These are phyloP conservation scores for Aspergillus aculeatus DNA, from an alignment of 2,329 filamentous ascomycete genomes.

Conservation along the genomic window DNA sequence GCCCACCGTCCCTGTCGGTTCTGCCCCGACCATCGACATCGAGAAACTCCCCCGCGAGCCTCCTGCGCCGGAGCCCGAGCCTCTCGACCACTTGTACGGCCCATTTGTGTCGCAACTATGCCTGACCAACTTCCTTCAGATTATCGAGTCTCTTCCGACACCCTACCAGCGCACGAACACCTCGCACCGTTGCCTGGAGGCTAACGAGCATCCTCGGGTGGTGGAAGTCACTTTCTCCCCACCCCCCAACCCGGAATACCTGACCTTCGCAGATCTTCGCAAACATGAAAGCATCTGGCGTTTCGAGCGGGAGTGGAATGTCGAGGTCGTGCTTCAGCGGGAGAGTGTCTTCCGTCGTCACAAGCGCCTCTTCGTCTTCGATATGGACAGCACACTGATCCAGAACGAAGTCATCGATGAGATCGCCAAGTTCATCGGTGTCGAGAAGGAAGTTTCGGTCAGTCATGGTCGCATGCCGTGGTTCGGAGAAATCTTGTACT, in stretches of 20 bases:
- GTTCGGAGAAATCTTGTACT: background rate
- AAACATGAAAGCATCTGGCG: slow-evolving; percentile 79
- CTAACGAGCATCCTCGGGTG: slow-evolving; percentile 49
- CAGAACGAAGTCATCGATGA: slow-evolving; percentile 97
- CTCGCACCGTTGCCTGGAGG: slow-evolving; percentile 50
- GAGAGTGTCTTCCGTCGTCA: slow-evolving; percentile 74
- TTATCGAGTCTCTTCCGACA: slow-evolving; percentile 50
- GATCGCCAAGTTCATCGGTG: slow-evolving; percentile 78
- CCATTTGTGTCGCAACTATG: slow-evolving; percentile 56
- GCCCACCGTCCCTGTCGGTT: slow-evolving; percentile 45
- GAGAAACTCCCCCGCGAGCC: slow-evolving; percentile 56
- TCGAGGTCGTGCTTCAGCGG: slow-evolving; percentile 74
- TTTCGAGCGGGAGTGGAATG: slow-evolving; percentile 86
- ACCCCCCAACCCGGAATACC: slow-evolving; percentile 48
- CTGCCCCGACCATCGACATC: slow-evolving; percentile 52
- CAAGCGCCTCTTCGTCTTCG: slow-evolving; percentile 87
- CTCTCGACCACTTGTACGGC: slow-evolving; percentile 56
- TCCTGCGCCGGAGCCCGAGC: slow-evolving; percentile 53
- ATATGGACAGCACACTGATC: slow-evolving; percentile 98
- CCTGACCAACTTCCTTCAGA: slow-evolving; percentile 56
- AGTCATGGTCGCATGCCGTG: slow-evolving; percentile 33
- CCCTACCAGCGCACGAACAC: slow-evolving; percentile 51
- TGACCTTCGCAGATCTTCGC: slow-evolving; percentile 65
- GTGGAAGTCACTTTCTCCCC: slow-evolving; percentile 55
- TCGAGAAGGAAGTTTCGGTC: slow-evolving; percentile 73